Conservation (phyloP, 2,329 filamentous ascomycete genomes). For the Teratosphaeria gauchensis region DNA sequence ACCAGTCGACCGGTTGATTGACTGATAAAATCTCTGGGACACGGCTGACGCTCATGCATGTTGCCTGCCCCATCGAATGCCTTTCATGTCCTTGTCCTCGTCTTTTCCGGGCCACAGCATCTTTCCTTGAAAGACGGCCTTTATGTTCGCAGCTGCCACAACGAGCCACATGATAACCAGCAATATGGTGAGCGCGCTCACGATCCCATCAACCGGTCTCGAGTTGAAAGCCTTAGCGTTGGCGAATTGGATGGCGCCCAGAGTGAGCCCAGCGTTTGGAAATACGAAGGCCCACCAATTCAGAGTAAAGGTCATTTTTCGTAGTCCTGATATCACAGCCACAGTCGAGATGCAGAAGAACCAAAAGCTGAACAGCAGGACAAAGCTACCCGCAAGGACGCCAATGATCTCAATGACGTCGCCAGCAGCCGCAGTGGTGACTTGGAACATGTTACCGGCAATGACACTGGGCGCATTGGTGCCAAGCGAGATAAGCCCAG, state of each 20-base stretch:
- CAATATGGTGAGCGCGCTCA: slow-evolving; percentile 46
- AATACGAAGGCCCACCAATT: slow-evolving; percentile 59
- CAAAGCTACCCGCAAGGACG: slow-evolving; percentile 34
- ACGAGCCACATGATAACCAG: slow-evolving; percentile 48
- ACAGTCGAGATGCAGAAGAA: slow-evolving; percentile 39
- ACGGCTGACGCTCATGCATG: not conserved
- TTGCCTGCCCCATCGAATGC: not conserved
- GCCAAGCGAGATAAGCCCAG: slow-evolving; percentile 40
- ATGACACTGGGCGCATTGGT: slow-evolving; percentile 30
- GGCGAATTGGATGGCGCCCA: slow-evolving; percentile 50
- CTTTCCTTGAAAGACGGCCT: slow-evolving; percentile 41
- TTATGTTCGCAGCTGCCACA: slow-evolving; percentile 40
- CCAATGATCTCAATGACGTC: slow-evolving; percentile 33
- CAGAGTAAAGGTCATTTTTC: slow-evolving; percentile 39
- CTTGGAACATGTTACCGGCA: slow-evolving; percentile 25
- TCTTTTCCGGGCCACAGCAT: slow-evolving; percentile 53
- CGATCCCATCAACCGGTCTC: slow-evolving; percentile 43
- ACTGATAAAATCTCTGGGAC: too few relatives aligned
- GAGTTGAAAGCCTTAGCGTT: slow-evolving; percentile 42
- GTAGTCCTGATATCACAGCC: slow-evolving; percentile 28
- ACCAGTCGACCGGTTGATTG: too few relatives aligned
- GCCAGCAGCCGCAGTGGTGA: slow-evolving; percentile 23
- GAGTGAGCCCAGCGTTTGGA: slow-evolving; percentile 54
- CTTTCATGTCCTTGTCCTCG: slow-evolving; percentile 41
- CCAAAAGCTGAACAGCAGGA: slow-evolving; percentile 42